Evolutionary conservation across 371 early-diverging fungal species (phyloP), one percentile per base, ranked within the genome.

Genomic region (Rhizopus delemar): DNA sequence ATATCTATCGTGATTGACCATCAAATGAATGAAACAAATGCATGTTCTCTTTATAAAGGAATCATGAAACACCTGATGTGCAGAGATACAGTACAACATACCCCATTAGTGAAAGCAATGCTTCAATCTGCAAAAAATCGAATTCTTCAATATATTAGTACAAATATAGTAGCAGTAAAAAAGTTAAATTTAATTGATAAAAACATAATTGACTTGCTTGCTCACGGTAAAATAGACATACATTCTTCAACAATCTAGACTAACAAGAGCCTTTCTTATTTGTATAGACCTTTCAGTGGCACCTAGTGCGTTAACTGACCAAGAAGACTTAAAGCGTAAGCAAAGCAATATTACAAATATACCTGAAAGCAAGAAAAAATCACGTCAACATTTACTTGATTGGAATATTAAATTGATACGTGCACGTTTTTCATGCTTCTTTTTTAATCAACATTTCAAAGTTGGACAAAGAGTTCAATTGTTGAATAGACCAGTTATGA

Each of bases 41-140:
- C 63, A 3, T 51, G 41, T 32, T 51, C 41, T 0, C 41, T 74
- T 2, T 74, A 74, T 43, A 60, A 67, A 49, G 70, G 70, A n/a
- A 67, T 74, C 32, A 62, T 74, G 3, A 50, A 61, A 6, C 57
- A 56, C 12, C 53, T 74, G 12, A 70, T 74, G 60, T 68, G 66
- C 29, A 46, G 74, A 50, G 63, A 74, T 33, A 60, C 46, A 22
- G 74, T 70, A 0, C 68, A 70, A 29, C 46, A 54, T 12, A 62
- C 59, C 1, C 28, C 57, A 3, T 35, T 34, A 16, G 71, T 68
- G 5, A 70, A 67, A 41, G 11, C 31, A 1, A 70, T 68, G 2
- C 9, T 74, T 16, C 60, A 68, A 34, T 56, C 57, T 8, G 66
- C 71, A 0, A 70, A 55, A 39, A 57, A 46, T 13, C 60, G 52